Evolutionary conservation across 495 filamentous ascomycete genomes (phyloP), one percentile per base, ranked within the genome.

Genomic region (Neurospora sp.): DNA sequence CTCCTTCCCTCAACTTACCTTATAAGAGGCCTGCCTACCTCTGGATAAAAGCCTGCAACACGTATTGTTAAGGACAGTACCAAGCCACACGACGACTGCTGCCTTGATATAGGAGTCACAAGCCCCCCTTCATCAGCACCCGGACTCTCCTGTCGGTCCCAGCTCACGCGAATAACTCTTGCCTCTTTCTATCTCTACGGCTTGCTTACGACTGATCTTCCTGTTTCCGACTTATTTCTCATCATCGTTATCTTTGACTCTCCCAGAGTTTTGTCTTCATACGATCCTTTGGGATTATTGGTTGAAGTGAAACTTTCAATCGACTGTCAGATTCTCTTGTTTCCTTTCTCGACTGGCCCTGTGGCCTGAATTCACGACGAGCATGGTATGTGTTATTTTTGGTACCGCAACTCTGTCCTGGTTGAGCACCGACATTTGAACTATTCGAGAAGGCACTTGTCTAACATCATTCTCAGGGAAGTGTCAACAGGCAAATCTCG

Each of bases 401-500:
- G n/a, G 5, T 36, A 36, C 4, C 36, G 36, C 36, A 36, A 28
- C 24, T 28, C 15, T 19, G 5, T 34, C 24, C 3, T 28, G 37
- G 24, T 11, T 24, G 0, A 31, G 5, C 54, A 31, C 2, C 13
- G 24, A 1, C 5, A 62, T 62, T 13, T 54, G 9, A 13, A 10
- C 8, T 8, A 21, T 43, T 2, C 42, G 39, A 43, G 3, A 21
- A 21, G 45, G n/a, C n/a, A 48, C 24, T 11, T 48, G 21, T 6
- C 72, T 73, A 70, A 77, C 71, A 34, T 28, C 13, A 54, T 69
- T 37, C 17, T 2, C 74, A 85, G 82, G 85, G 82, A 70, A 82
- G 81, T 70, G 87, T 86, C 79, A 85, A 85, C 74, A 84, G 82
- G 73, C 82, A 86, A 70, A 87, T 93, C 78, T 88, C 87, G 78